Evolutionary conservation across 1,284 basidiomycete genomes (phyloP).

Genomic region (Peniophora sp.): DNA sequence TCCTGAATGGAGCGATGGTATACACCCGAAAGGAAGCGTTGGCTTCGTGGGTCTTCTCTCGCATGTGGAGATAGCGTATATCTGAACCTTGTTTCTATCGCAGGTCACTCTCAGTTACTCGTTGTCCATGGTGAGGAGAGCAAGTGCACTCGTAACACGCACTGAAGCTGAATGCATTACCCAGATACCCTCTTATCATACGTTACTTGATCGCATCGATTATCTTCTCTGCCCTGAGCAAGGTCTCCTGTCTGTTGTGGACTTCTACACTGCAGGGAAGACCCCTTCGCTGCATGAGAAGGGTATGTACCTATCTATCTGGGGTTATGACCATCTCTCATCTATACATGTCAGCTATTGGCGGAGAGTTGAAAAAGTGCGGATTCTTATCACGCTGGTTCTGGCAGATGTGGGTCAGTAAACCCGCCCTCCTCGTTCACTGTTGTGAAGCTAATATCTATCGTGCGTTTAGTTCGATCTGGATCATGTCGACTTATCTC

Average conservation of each 20-base stretch:
- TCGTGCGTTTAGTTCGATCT: slow-evolving; percentile 55
- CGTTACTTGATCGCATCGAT: slow-evolving; percentile 65
- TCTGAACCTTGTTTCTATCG: slow-evolving; percentile 23
- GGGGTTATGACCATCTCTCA: background rate
- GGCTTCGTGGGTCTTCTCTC: slow-evolving; percentile 14
- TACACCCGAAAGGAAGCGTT: slow-evolving; percentile 46
- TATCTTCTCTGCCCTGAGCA: slow-evolving; percentile 54
- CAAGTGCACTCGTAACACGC: no score
- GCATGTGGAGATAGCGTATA: background rate
- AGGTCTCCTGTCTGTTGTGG: slow-evolving; percentile 67
- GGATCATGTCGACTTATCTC: slow-evolving; percentile 69
- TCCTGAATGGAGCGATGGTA: slow-evolving; percentile 48
- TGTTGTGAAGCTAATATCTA: background rate
- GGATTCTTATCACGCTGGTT: slow-evolving; percentile 75
- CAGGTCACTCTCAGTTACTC: slow-evolving; percentile 62
- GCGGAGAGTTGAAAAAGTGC: slow-evolving; percentile 64
- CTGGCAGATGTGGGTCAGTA: slow-evolving; percentile 55
- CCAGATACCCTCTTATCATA: slow-evolving; percentile 23
- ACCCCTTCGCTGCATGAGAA: slow-evolving; percentile 42
- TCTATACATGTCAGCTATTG: slow-evolving; percentile 38
- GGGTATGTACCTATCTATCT: background rate
- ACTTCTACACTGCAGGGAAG: slow-evolving; percentile 74
- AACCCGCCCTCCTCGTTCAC: slow-evolving; percentile 6
- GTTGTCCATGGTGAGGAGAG: slow-evolving; percentile 56
- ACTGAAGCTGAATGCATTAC: no score